Base-by-base conservation (phyloP, 257 asterid genomes). In the Lavandula angustifolia region DNA sequence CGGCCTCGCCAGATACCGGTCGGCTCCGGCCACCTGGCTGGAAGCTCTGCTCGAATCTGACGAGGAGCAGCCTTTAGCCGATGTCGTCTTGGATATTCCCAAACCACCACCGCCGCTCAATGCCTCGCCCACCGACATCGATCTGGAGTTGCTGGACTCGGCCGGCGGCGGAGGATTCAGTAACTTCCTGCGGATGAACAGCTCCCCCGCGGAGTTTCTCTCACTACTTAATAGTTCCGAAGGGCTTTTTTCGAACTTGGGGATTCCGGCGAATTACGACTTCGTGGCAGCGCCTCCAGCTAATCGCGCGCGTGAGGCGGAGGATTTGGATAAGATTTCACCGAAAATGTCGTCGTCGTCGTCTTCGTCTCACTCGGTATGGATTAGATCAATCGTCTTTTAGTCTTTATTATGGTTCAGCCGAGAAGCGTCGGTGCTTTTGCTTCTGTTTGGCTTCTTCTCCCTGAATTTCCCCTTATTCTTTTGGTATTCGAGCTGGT, bases 1-100 rank as follows among this genome's bases (percentile, higher is more conserved):
- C 3, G 87, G 89, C n/a, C 80, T 91, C 43, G 78, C 89, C 38
- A 80, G 95, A 55, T 91, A 49, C 71, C 82, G 84, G 54, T 91
- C 98, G 34, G 98, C 96, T 83, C 98, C 98, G 66, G 90, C 87
- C 6, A 86, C 83, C 41, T 91, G 98, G 98, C 62, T 91, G 61
- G 98, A 91, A 75, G 96, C 96, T 1, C 74, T 91, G n/a, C 84
- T 91, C 18, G 96, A 91, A 60, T 76, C 88, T 7, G 96, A 88
- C 29, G 85, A 85, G 16, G 98, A 81, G 12, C 75, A 53, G 9
- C 35, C 63, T 66, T 11, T 58, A 22, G 52, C 60, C 34, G 92
- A 85, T n/a, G 75, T 68, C 43, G 80, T 82, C 14, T 57, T 78
- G 68, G 92, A 82, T 62, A 74, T 81, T 13, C 85, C 87, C 9